Base-by-base conservation (phyloP, 192 early-diverging fungal genomes). In the Physocladia obscura region DNA sequence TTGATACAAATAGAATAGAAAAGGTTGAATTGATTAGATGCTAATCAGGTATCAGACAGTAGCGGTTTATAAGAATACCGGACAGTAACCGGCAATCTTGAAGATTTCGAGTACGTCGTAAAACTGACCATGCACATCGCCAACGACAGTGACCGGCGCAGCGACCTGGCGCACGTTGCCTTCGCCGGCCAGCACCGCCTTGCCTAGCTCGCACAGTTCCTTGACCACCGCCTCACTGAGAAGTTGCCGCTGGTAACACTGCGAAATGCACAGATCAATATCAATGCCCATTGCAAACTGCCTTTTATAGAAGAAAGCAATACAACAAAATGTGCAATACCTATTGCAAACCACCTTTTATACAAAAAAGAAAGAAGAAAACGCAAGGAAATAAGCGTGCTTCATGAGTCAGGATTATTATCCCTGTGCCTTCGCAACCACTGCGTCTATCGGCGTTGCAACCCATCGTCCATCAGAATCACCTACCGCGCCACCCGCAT, bases 61-160 rank as follows among this genome's bases (percentile, higher is more conserved):
- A n/a, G n/a, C n/a, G n/a, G n/a, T n/a, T n/a, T n/a, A n/a, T n/a
- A n/a, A n/a, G n/a, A n/a, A n/a, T n/a, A n/a, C n/a, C 83, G 86
- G 70, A 82, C 85, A 31, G 92, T 58, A 32, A 0, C 57, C 57
- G 4, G 57, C 21, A 30, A 94, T 94, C 54, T 84, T 82, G 78
- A 93, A 93, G 65, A 93, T 93, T 50, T 93, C 93, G 39, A 93
- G 78, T 36, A 94, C 80, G 74, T 94, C 93, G 62, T 89, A 93
- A 67, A 92, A 94, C 70, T 94, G 93, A 13, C 93, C 93, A 74
- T 93, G 92, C 56, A 94, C 92, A 67, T 94, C 94, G 27, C 93
- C 92, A n/a, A 95, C 88, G 1, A 98, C 89, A 0, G 94, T 96
- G 32, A 93, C 91, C 31, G 96, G 96, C 11, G 94, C 89, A 22